Evolutionary conservation across 2,329 filamentous ascomycete species (phyloP), one percentile per base, ranked within the genome.

Genomic region (Talaromyces sp.): DNA sequence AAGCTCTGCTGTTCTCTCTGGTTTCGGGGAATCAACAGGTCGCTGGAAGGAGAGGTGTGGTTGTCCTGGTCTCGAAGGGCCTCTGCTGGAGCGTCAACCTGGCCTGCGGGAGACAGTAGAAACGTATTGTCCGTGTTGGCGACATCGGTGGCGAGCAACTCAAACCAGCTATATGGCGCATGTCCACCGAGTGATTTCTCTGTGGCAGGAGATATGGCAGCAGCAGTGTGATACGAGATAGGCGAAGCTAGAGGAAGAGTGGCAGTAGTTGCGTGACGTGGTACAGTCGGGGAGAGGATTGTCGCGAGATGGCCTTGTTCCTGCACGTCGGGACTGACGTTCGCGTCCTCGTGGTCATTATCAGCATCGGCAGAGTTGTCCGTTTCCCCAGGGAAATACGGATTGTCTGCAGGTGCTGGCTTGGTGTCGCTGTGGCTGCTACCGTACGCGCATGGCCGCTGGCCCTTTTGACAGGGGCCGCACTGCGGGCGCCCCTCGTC

Each of bases 401-500:
- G 15, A 36, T 36, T 17, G 15, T 36, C 33, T 36, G 33, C 33
- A 15, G 33, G 6, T 4, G 13, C 33, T 36, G 33, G 33, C 33
- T 17, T 36, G 33, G 33, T 15, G 33, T 36, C 33, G 33, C 33
- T 36, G 33, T 17, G 33, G 33, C 33, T 36, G 33, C 33, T 36
- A 36, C 33, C 59, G 61, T 71, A 71, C 15, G 66, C 62, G 53
- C 69, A 71, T 9, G 62, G 64, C 8, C 69, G 66, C 49, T 66
- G 64, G 13, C 69, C 69, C 63, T 71, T 71, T 8, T 64, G 62
- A 58, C 69, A 71, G 56, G 69, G 70, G 25, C 68, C 67, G 60
- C 69, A 70, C 58, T 67, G 67, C 15, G 69, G 70, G 58, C 65
- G 36, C 60, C 67, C 68, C 56, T 72, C 70, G 39, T 72, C 70